Evolutionary conservation across 2,329 filamentous ascomycete genomes (phyloP).

Genomic region (Cadophora luteo-olivacea): DNA sequence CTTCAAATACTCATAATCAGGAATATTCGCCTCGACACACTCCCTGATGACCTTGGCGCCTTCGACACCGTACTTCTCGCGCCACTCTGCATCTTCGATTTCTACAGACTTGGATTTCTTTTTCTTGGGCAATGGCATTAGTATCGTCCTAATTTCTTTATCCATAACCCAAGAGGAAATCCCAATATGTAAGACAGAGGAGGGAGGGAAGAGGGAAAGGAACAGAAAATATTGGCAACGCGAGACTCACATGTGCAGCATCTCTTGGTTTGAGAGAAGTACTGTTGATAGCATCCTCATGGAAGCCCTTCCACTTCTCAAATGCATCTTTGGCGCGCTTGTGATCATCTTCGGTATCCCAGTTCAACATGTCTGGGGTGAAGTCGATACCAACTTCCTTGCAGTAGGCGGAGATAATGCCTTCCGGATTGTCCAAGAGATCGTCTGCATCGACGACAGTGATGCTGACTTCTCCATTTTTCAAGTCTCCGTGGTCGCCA

Average conservation of each 20-base stretch:
- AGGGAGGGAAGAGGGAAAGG: not conserved
- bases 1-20: conserved; percentile 83
- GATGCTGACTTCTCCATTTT: conserved; percentile 61
- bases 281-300: conserved; percentile 91
- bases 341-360: conserved; percentile 79
- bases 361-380: conserved; percentile 78
- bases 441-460: conserved; percentile 95
- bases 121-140: conserved; percentile 38
- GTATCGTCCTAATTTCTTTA: conserved; percentile 18
- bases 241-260: conserved; percentile 62
- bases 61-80: conserved; percentile 74
- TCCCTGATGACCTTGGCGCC: conserved; percentile 73
- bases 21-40: conserved; percentile 74
- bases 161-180: not conserved
- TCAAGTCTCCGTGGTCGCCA: conserved; percentile 45
- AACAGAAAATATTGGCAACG: not conserved
- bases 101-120: conserved; percentile 70
- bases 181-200: not conserved
- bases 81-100: conserved; percentile 74
- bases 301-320: conserved; percentile 97
- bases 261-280: conserved; percentile 74
- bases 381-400: conserved; percentile 81
- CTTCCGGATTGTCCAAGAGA: conserved; percentile 82
- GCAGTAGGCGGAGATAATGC: conserved; percentile 81
- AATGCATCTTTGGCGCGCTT: conserved; percentile 74